Evolutionary conservation across 2,329 filamentous ascomycete species (phyloP).

Genomic region (Neoscytalidium dimidiatum): DNA sequence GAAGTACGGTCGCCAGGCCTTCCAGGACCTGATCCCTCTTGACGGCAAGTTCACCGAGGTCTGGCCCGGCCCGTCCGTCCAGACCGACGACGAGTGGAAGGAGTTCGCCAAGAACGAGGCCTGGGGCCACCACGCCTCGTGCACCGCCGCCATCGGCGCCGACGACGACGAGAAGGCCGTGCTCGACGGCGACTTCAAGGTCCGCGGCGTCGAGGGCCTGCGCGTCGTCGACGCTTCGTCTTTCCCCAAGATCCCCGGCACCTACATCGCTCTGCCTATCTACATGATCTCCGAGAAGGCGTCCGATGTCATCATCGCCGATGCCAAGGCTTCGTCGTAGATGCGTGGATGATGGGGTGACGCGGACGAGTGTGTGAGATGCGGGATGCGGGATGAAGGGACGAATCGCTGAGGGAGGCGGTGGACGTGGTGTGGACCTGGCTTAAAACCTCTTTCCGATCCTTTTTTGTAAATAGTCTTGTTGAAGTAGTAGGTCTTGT

Average conservation of each 20-base stretch:
- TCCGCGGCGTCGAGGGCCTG: slow-evolving; percentile 57
- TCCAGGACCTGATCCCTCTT: slow-evolving; percentile 26
- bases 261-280: slow-evolving; percentile 53
- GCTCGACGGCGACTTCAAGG: slow-evolving; percentile 58
- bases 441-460: too few relatives aligned
- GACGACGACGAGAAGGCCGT: slow-evolving; percentile 57
- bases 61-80: slow-evolving; percentile 46
- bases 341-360: not conserved
- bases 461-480: not conserved
- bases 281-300: slow-evolving; percentile 65
- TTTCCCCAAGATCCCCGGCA: slow-evolving; percentile 59
- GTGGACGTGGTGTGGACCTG: too few relatives aligned
- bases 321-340: not conserved
- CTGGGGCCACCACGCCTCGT: slow-evolving; percentile 58
- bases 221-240: slow-evolving; percentile 64
- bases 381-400: not conserved
- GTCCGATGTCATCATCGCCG: slow-evolving; percentile 45
- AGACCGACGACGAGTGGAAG: slow-evolving; percentile 44
- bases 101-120: slow-evolving; percentile 33
- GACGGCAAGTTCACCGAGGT: slow-evolving; percentile 42
- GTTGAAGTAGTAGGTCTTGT: not conserved
- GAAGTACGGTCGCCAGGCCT: slow-evolving; percentile 48
- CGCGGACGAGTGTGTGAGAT: not conserved
- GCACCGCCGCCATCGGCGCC: slow-evolving; percentile 57
- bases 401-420: not conserved